Base-by-base conservation (phyloP, 345 rosid genomes). In the Rhodomyrtus tomentosa region DNA sequence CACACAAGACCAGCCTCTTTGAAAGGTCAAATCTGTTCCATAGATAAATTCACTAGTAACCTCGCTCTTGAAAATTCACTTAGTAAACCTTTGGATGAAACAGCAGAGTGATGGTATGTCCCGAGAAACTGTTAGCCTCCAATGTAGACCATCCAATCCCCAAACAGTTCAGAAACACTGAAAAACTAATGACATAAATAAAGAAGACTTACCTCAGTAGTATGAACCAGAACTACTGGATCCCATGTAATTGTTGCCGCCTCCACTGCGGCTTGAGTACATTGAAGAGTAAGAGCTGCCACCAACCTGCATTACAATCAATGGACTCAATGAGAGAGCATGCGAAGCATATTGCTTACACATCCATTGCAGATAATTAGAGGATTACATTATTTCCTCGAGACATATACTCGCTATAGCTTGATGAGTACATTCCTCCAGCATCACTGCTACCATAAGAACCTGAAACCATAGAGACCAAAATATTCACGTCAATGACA, bases 151-250 rank as follows among this genome's bases (percentile, higher is more conserved):
- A 45, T 55, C n/a, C 73, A 12, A 51, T 68, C 79, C 40, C 79
- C 79, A 68, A 53, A 53, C 5, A 38, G 74, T 82, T 50, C 40
- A 38, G 82, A 53, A 24, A 50, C 29, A 24, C 81, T 38, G 32
- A 40, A 52, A 50, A 52, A 48, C 74, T 58, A 84, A 82, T 42
- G 88, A 86, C 52, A 50, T 59, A 84, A 58, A 79, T 40, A 18
- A 85, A 83, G n/a, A 55, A 49, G 62, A 89, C 94, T 89, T 89
- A 92, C 93, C 89, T 93, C 88, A 97, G 84, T 97, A 97, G 89
- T 95, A 97, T 83, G 98, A 93, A 42, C 99, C 96, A 73, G 96
- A 94, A 88, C 98, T 94, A 90, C 99, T 89, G 42, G 89, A 85
- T 62, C 95, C 95, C 93, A 94, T 91, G 91, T 95, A 95, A 87